phyloP scores from a whole-genome alignment of 371 early-diverging fungal species.

The Mortierella sp. region DNA sequence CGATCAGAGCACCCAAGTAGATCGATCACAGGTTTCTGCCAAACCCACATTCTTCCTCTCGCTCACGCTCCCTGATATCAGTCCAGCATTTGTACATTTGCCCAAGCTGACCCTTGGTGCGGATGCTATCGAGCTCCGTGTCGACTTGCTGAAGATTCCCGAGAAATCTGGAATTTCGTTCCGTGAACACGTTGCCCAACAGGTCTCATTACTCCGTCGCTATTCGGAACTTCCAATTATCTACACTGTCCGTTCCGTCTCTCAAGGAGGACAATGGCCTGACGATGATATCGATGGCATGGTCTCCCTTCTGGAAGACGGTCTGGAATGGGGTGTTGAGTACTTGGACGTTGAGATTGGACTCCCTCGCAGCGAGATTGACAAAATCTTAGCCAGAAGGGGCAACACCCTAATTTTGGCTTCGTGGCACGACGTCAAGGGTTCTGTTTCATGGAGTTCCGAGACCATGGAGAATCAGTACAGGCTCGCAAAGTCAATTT shows the following conservation, averaged over 20 bases:
- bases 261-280: conserved; percentile 92
- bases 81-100: conserved; percentile 62
- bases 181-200: conserved; percentile 79
- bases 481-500: conserved; percentile 57
- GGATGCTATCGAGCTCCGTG: conserved; percentile 94
- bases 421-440: conserved; percentile 90
- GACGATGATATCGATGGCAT: conserved; percentile 71
- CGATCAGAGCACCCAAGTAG: conserved; percentile 38
- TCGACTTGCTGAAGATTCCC: conserved; percentile 81
- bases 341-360: conserved; percentile 93
- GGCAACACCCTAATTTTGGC: conserved; percentile 82
- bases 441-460: conserved; percentile 74
- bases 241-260: conserved; percentile 90
- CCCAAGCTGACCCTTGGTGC: conserved; percentile 79
- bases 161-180: conserved; percentile 58
- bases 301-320: conserved; percentile 73
- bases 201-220: conserved; percentile 84
- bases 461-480: conserved; percentile 71
- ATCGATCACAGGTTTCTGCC: conserved; percentile 51
- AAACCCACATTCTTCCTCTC: conserved; percentile 88
- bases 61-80: conserved; percentile 84
- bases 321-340: conserved; percentile 91
- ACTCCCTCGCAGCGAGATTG: conserved; percentile 58
- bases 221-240: conserved; percentile 85
- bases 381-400: conserved; percentile 64